Evolutionary conservation across 345 rosid species (phyloP).

Genomic region (Populus deltoides): DNA sequence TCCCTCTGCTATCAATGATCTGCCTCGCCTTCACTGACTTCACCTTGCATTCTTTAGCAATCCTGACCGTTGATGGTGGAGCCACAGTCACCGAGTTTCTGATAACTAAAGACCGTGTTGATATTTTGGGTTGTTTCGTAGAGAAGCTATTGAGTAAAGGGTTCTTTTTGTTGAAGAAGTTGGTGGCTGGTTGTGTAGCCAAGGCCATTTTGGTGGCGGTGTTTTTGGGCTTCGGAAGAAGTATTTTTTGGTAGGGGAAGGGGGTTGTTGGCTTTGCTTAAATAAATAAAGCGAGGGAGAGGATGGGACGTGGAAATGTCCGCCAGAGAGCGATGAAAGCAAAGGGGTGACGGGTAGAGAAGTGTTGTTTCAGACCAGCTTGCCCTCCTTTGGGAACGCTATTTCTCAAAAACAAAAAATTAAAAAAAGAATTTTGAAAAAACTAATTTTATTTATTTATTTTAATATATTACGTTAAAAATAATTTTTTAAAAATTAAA

Average conservation of each 20-base stretch:
- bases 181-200: slow-evolving; percentile 31
- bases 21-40: slow-evolving; percentile 87
- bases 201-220: slow-evolving; percentile 42
- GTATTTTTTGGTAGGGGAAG: too few relatives aligned
- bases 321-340: slow-evolving; percentile 5
- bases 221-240: not conserved
- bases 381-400: too few relatives aligned
- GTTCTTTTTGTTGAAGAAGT: slow-evolving; percentile 33
- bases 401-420: too few relatives aligned
- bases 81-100: slow-evolving; percentile 55
- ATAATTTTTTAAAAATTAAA: too few relatives aligned
- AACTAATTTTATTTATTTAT: too few relatives aligned
- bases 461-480: too few relatives aligned
- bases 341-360: not conserved
- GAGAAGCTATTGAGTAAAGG: not conserved
- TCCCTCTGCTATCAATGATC: slow-evolving; percentile 97
- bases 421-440: too few relatives aligned
- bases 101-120: slow-evolving; percentile 33
- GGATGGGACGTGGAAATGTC: too few relatives aligned
- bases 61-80: slow-evolving; percentile 19
- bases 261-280: too few relatives aligned
- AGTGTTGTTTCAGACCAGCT: not conserved
- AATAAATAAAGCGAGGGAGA: too few relatives aligned
- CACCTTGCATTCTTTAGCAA: slow-evolving; percentile 47
- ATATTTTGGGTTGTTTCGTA: slow-evolving; percentile 5